Evolutionary conservation across 2,329 filamentous ascomycete genomes (phyloP), one percentile per base, ranked within the genome.

Genomic region (Arthrocladium fulminans): DNA sequence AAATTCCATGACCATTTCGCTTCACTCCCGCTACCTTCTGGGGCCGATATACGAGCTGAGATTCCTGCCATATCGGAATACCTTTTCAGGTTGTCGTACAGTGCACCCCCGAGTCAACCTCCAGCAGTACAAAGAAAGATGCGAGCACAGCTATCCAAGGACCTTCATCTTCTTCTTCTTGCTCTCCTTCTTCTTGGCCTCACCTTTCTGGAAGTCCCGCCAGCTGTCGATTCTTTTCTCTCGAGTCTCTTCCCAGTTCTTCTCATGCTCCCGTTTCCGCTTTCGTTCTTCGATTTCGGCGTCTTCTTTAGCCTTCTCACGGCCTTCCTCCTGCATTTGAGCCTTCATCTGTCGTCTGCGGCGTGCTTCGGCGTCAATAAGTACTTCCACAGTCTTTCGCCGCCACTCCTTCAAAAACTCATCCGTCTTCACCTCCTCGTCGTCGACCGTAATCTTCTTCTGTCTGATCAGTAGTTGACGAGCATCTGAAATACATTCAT

Each of bases 401-500:
- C 86, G 81, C 92, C 92, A 98, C 63, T 85, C 81, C 59, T 77
- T 78, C 57, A 82, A 82, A 63, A 97, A 97, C 41, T 86, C 81
- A 12, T 84, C 80, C 27, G 87, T 88, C 67, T 88, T 68, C 42
- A 73, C 84, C 55, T 90, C 76, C 70, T 97, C 92, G 47, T 84
- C 81, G 57, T 83, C 87, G 69, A 98, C 88, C 0, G 84, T 95
- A 76, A 90, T 90, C 66, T 95, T 95, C 68, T 88, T 83, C 66
- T 97, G 89, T 56, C 92, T 85, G 62, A 98, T 92, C 49, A 97
- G 74, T 35, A 98, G 79, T 79, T 92, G 90, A 61, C 92, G 88
- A 42, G 92, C 92, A 67, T 98, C 92, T 30, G 90, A 86, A 59
- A 97, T 97, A 58, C 87, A 86, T 69, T 97, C 92, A 71, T 98